These are phyloP conservation scores for Fraxinus dipetala DNA, from an alignment of 305 asterid species.

Conservation along the genomic window DNA sequence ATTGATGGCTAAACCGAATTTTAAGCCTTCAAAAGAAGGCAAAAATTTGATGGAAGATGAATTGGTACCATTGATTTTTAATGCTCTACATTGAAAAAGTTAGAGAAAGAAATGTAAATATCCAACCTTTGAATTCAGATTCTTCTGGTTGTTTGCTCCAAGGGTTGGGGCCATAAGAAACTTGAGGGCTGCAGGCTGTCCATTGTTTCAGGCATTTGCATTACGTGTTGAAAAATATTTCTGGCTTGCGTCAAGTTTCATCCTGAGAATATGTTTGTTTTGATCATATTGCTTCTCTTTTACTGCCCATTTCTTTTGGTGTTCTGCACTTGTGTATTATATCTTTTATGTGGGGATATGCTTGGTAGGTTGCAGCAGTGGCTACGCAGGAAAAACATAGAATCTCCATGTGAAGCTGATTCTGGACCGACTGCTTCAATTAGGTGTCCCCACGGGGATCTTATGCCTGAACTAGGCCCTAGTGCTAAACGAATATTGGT, in stretches of 20 bases:
- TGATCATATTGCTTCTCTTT: slow-evolving; percentile 1
- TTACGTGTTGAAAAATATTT: background rate
- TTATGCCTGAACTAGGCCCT: slow-evolving; percentile 84
- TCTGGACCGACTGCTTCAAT: slow-evolving; percentile 93
- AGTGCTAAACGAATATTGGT: slow-evolving; percentile 81
- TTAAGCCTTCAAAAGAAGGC: slow-evolving; percentile 5
- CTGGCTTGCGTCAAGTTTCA: background rate
- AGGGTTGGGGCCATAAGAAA: slow-evolving; percentile 11
- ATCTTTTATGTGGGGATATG: slow-evolving; percentile 17
- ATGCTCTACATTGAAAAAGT: slow-evolving; percentile 14
- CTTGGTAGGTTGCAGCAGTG: slow-evolving; percentile 88
- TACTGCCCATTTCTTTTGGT: slow-evolving; percentile 8
- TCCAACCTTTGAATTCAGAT: background rate
- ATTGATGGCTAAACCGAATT: slow-evolving; percentile 1
- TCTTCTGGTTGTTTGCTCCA: slow-evolving; percentile 13
- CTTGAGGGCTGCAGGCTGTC: background rate
- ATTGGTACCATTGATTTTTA: background rate
- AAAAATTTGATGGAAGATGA: slow-evolving; percentile 8
- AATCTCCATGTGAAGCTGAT: slow-evolving; percentile 88
- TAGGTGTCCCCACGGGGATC: slow-evolving; percentile 87
- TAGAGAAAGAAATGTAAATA: background rate
- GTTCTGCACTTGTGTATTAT: background rate
- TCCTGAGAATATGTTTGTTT: background rate
- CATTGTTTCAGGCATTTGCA: slow-evolving; percentile 9
- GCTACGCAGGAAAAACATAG: slow-evolving; percentile 74